These are phyloP conservation scores for Botrytis byssoidea DNA, from an alignment of 2,329 filamentous ascomycete species.

Conservation along the genomic window DNA sequence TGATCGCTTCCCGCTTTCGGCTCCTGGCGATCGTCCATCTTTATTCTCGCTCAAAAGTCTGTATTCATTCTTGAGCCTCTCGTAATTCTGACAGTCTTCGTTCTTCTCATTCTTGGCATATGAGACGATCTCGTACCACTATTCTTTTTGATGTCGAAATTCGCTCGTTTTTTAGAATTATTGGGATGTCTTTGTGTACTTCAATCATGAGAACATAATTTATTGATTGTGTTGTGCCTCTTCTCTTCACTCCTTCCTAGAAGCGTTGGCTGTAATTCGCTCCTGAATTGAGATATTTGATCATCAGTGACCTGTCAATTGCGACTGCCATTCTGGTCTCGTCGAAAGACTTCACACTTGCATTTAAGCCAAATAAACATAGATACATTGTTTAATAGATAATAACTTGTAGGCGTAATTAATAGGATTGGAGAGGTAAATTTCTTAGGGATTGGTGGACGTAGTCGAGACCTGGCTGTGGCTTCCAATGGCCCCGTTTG, in stretches of 20 bases:
- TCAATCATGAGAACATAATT: background rate
- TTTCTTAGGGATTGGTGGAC: background rate
- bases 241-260: background rate
- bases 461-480: background rate
- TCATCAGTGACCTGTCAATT: background rate
- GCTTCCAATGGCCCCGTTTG: background rate
- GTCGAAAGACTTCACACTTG: background rate
- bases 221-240: background rate
- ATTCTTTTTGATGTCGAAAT: background rate
- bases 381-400: background rate
- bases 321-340: background rate
- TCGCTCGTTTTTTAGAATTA: background rate
- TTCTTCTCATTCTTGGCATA: no score
- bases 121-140: background rate
- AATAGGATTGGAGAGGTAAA: background rate
- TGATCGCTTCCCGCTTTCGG: background rate
- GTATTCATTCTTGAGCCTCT: background rate
- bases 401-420: background rate
- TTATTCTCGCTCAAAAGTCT: background rate
- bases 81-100: background rate
- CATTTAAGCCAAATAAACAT: constrained; percentile 3
- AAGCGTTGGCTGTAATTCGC: background rate
- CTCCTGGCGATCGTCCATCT: background rate
- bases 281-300: background rate
- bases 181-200: background rate